Conservation (phyloP, 192 early-diverging fungal species). For the Pilobolus umbonatus region DNA sequence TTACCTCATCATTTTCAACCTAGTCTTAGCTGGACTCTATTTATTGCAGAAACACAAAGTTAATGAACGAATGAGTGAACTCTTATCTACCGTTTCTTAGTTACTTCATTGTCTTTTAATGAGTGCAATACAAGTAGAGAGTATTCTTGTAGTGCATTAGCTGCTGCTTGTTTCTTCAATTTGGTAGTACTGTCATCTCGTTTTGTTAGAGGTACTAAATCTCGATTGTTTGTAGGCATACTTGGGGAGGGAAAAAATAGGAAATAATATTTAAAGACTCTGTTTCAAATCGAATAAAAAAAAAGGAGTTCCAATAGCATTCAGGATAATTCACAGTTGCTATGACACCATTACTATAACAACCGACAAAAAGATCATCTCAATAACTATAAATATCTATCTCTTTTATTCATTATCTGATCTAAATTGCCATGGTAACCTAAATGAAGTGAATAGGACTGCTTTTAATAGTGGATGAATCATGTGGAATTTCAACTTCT, state of each 20-base stretch:
- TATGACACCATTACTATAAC: too few relatives aligned
- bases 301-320: too few relatives aligned
- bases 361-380: too few relatives aligned
- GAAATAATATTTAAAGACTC: too few relatives aligned
- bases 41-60: not conserved
- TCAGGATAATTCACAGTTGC: too few relatives aligned
- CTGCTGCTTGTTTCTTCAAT: slow-evolving; percentile 16
- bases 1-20: slow-evolving; percentile 20
- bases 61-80: not conserved
- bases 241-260: not conserved
- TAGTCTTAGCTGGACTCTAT: slow-evolving; percentile 18
- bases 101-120: slow-evolving; percentile 14
- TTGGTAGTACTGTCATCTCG: slow-evolving; percentile 18
- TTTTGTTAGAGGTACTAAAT: not conserved
- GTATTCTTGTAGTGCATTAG: slow-evolving; percentile 19
- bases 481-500: too few relatives aligned
- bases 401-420: too few relatives aligned
- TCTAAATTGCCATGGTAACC: too few relatives aligned
- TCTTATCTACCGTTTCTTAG: not conserved
- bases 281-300: too few relatives aligned
- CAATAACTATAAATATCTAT: too few relatives aligned
- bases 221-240: not conserved
- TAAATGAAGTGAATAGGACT: too few relatives aligned
- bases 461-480: too few relatives aligned
- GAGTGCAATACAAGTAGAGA: slow-evolving; percentile 14